Evolutionary conservation across 257 asterid species (phyloP).

Genomic region (Scutellaria galericulata): DNA sequence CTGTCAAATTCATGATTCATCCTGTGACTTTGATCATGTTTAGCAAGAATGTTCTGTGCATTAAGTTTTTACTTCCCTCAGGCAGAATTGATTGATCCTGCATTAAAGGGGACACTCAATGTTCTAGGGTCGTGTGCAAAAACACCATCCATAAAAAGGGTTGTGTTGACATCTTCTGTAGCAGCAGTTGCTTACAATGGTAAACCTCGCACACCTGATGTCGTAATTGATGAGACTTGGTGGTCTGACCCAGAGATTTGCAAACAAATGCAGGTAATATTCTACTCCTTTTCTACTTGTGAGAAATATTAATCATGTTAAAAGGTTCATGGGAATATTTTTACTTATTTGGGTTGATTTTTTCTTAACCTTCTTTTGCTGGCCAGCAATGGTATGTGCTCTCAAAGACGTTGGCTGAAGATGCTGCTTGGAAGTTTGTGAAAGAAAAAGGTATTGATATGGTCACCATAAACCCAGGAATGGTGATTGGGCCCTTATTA

Average conservation of each 20-base stretch:
- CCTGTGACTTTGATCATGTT: conserved; percentile 12
- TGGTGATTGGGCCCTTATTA: conserved; percentile 58
- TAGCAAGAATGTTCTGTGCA: conserved; percentile 28
- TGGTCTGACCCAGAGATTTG: conserved; percentile 64
- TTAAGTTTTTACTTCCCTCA: conserved; percentile 45
- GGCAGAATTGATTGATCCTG: conserved; percentile 83
- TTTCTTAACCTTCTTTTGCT: not conserved
- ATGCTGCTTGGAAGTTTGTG: conserved; percentile 68
- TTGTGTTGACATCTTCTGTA: conserved; percentile 77
- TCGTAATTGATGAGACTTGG: conserved; percentile 70
- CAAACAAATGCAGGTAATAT: conserved; percentile 48
- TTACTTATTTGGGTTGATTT: conserved; percentile 15
- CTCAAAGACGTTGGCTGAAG: conserved; percentile 72
- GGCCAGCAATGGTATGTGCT: conserved; percentile 59
- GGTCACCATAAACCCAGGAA: conserved; percentile 59
- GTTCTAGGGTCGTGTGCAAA: conserved; percentile 78
- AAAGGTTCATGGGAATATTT: not conserved
- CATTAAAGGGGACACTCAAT: conserved; percentile 80
- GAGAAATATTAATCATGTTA: not conserved
- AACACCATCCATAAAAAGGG: conserved; percentile 59
- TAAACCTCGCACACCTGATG: conserved; percentile 71
- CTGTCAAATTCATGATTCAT: conserved; percentile 16
- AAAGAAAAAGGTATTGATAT: conserved; percentile 51
- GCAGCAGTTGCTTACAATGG: conserved; percentile 72
- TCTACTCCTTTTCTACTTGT: not conserved